Evolutionary conservation across 495 filamentous ascomycete genomes (phyloP).

Genomic region (Gamarada debralockiae): DNA sequence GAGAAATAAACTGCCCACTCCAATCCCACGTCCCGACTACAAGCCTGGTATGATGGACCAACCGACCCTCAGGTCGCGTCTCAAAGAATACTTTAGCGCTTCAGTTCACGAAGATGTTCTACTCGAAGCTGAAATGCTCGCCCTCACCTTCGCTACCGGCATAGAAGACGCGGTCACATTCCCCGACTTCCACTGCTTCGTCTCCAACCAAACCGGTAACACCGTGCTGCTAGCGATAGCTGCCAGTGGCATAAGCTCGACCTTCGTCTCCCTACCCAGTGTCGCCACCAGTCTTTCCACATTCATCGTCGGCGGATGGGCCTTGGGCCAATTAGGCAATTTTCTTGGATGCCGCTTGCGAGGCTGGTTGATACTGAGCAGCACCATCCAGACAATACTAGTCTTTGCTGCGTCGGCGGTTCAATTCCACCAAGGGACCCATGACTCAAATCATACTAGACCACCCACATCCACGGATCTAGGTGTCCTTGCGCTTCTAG

Average conservation of each 20-base stretch:
- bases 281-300: constrained; percentile 49
- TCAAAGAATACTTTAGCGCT: neutral
- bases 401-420: constrained; percentile 47
- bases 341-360: constrained; percentile 43
- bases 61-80: neutral
- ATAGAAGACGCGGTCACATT: constrained; percentile 57
- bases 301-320: constrained; percentile 48
- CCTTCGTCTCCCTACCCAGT: constrained; percentile 46
- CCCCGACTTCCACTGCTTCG: constrained; percentile 60
- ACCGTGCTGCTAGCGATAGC: constrained; percentile 53
- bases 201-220: constrained; percentile 63
- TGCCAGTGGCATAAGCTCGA: constrained; percentile 42
- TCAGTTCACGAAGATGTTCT: constrained; percentile 1
- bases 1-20: too few relatives aligned
- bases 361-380: constrained; percentile 48
- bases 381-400: constrained; percentile 48
- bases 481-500: constrained; percentile 45
- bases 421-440: constrained; percentile 36
- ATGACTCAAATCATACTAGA: too few relatives aligned
- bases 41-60: neutral
- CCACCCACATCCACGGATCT: constrained; percentile 29
- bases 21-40: neutral
- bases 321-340: constrained; percentile 53
- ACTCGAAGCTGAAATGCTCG: constrained; percentile 27
- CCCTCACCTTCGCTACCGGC: constrained; percentile 31